phyloP scores from a whole-genome alignment of 78 protist species.

The Dictyostelium capitatum region DNA sequence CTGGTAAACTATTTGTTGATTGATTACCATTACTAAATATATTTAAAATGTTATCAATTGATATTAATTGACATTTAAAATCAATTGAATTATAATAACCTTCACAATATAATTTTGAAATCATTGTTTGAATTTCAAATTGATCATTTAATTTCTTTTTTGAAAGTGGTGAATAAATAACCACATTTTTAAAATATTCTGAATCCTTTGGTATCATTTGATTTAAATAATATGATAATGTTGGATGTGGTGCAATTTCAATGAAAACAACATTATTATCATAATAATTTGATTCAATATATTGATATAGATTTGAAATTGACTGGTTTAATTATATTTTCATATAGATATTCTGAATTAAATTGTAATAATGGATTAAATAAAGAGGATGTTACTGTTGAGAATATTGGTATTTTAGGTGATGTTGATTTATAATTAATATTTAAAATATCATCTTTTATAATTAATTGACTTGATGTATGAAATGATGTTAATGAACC shows the following conservation, averaged over 20 bases:
- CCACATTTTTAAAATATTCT: no score
- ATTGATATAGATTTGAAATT: neutral
- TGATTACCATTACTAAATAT: no score
- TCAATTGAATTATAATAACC: neutral
- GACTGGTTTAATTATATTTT: constrained; percentile 38
- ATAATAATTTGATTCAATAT: neutral
- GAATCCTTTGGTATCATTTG: neutral
- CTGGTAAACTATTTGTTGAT: neutral
- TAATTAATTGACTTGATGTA: constrained; percentile 14
- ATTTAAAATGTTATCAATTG: neutral
- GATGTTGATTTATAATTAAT: neutral
- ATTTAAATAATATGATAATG: constrained; percentile 24
- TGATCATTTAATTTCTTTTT: constrained; percentile 1
- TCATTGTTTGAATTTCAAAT: neutral
- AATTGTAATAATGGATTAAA: neutral
- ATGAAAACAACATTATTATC: neutral
- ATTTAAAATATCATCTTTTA: neutral
- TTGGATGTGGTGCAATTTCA: constrained; percentile 36
- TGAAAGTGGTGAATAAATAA: neutral
- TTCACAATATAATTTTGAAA: constrained; percentile 22
- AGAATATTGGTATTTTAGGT: neutral
- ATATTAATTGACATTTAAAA: neutral
- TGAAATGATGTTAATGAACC: constrained; percentile 58
- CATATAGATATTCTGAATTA: neutral
- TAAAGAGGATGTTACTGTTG: neutral